A percentile compares a stretch with the other conserved stretches of the same genome.
Conservation (phyloP, 768 basidiomycete genomes). For the Suillus americanus region DNA sequence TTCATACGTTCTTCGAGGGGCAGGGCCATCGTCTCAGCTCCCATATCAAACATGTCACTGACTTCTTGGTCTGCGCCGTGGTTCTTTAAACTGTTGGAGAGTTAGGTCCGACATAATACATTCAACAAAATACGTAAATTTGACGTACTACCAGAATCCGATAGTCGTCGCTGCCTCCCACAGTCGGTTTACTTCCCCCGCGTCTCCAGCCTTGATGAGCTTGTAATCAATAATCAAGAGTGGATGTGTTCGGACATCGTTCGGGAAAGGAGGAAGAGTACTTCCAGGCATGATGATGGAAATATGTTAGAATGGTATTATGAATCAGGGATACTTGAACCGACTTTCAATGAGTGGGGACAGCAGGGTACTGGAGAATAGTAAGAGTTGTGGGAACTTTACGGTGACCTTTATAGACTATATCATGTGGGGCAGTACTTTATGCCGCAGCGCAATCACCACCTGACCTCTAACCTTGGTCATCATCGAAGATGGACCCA, state of each 20-base stretch:
- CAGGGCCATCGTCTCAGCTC: constrained; percentile 39
- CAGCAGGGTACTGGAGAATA: neutral
- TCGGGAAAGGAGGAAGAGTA: constrained; percentile 42
- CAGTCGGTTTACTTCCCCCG: constrained; percentile 40
- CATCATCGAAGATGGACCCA: neutral
- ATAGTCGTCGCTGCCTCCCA: constrained; percentile 48
- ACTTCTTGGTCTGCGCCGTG: constrained; percentile 39
- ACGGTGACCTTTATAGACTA: neutral
- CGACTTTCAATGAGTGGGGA: neutral
- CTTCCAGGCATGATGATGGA: constrained; percentile 36
- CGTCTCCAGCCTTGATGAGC: constrained; percentile 34
- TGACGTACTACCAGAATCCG: constrained; percentile 56
- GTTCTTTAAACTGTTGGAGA: constrained; percentile 38
- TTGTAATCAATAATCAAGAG: constrained; percentile 47
- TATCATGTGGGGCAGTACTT: neutral
- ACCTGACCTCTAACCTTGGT: neutral
- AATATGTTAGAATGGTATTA: too few species aligned
- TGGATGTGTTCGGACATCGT: constrained; percentile 44
- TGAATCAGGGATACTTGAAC: too few species aligned
- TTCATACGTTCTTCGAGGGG: constrained; percentile 41
- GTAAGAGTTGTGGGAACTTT: neutral
- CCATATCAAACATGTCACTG: constrained; percentile 42
- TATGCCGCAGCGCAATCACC: neutral
- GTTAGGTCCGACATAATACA: neutral
- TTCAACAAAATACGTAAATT: neutral